Percentiles rank a stretch among this genome's conserved stretches.
Evolutionary conservation across 306 rosid species (phyloP).

Genomic region (Pterocarpus santalinus): DNA sequence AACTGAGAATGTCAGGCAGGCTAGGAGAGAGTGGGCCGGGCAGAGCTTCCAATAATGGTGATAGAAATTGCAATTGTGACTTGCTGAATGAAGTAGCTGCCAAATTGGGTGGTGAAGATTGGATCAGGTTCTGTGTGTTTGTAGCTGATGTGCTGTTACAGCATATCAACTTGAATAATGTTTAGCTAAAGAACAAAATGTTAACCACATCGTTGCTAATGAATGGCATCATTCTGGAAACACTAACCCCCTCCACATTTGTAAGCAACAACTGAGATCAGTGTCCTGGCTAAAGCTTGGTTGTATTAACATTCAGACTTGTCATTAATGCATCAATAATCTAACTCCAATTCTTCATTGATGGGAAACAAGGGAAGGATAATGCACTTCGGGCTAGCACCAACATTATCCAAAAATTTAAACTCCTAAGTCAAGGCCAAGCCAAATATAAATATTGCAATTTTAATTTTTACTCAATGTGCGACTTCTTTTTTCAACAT

Average conservation of each 20-base stretch:
- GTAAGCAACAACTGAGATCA: slow-evolving; percentile 7
- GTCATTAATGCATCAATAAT: slow-evolving; percentile 22
- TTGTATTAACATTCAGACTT: slow-evolving; percentile 26
- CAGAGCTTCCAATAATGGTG: slow-evolving; percentile 67
- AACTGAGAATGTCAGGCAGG: slow-evolving; percentile 63
- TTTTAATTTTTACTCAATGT: slow-evolving; percentile 13
- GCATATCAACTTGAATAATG: slow-evolving; percentile 33
- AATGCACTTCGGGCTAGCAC: neutral
- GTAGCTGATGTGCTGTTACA: slow-evolving; percentile 13
- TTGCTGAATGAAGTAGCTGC: slow-evolving; percentile 81
- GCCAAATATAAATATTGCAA: slow-evolving; percentile 1
- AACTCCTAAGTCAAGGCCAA: slow-evolving; percentile 9
- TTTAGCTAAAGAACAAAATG: neutral
- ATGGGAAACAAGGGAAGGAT: slow-evolving; percentile 12
- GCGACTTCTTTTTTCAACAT: slow-evolving; percentile 18
- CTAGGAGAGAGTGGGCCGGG: slow-evolving; percentile 62
- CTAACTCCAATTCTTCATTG: slow-evolving; percentile 26
- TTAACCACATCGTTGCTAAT: neutral
- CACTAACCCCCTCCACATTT: neutral
- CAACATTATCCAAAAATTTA: slow-evolving; percentile 18
- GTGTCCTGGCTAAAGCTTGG: slow-evolving; percentile 25
- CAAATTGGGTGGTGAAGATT: slow-evolving; percentile 44
- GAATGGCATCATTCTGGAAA: slow-evolving; percentile 26
- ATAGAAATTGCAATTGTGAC: slow-evolving; percentile 66
- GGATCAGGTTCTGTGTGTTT: slow-evolving; percentile 24